phyloP scores from a whole-genome alignment of 352 stramenopile species.

The Pythium catenulatum region DNA sequence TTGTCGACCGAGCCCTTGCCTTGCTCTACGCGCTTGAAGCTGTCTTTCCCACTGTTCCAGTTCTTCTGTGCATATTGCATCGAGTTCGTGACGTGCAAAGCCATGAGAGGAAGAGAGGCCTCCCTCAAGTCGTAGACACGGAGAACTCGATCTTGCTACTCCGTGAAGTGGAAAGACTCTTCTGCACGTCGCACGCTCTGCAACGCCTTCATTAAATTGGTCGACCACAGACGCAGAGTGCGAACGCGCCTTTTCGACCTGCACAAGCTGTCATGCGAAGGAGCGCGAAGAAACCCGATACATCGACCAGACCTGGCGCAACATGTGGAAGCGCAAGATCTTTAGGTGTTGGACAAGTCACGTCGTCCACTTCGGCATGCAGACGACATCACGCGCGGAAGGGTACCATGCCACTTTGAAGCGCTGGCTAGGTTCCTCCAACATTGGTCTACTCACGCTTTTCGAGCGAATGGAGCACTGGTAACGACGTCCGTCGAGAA shows the following conservation, averaged over 20 bases:
- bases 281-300: constrained; percentile 20
- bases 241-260: not conserved
- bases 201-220: not conserved
- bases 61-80: constrained; percentile 53
- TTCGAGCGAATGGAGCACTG: too few species aligned
- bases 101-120: not conserved
- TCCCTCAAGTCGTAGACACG: not conserved
- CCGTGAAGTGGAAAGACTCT: not conserved
- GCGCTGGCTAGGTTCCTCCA: not conserved
- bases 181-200: not conserved
- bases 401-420: constrained; percentile 51
- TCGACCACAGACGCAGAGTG: not conserved
- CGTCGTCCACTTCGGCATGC: constrained; percentile 32
- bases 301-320: constrained; percentile 39
- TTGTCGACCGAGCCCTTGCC: constrained; percentile 41
- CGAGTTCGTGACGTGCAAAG: constrained; percentile 49
- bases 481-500: too few species aligned
- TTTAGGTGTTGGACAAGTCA: constrained; percentile 44
- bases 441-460: constrained; percentile 28
- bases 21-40: constrained; percentile 42
- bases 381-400: constrained; percentile 52
- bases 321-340: constrained; percentile 47
- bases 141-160: not conserved
- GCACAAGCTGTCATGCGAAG: not conserved
- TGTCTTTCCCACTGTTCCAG: constrained; percentile 8